Percentiles rank a stretch among this genome's conserved stretches.
Conservation (phyloP, 257 asterid species). For the Capsicum rhomboideum region DNA sequence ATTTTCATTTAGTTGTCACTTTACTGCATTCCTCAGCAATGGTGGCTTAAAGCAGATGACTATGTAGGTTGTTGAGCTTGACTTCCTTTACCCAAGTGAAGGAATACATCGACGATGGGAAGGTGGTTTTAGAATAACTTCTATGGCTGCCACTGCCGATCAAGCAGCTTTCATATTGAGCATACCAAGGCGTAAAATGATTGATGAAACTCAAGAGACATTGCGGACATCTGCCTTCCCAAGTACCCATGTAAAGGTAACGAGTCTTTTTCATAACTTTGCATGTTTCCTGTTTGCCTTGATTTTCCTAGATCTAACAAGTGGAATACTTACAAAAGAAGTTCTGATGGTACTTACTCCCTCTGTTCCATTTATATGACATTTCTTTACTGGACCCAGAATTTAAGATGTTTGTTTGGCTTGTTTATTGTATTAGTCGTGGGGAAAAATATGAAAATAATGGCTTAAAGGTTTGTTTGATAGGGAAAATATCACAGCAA, state of each 20-base stretch:
- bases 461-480: background rate
- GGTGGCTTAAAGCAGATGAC: background rate
- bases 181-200: conserved; percentile 77
- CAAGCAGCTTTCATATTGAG: conserved; percentile 89
- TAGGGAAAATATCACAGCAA: background rate
- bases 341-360: background rate
- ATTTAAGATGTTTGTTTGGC: background rate
- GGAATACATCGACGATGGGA: conserved; percentile 97
- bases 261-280: background rate
- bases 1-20: background rate
- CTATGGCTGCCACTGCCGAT: conserved; percentile 94
- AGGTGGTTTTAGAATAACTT: conserved; percentile 78
- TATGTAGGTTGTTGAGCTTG: conserved; percentile 85
- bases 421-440: background rate
- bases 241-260: conserved; percentile 71
- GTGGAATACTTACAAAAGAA: background rate
- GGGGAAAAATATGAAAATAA: background rate
- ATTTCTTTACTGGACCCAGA: background rate
- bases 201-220: conserved; percentile 96
- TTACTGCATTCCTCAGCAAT: background rate
- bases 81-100: conserved; percentile 93
- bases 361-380: background rate
- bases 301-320: background rate
- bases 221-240: conserved; percentile 94
- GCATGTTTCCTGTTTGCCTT: background rate